These are phyloP conservation scores for Boletus mariae DNA, from an alignment of 1,284 basidiomycete species.

Conservation along the genomic window DNA sequence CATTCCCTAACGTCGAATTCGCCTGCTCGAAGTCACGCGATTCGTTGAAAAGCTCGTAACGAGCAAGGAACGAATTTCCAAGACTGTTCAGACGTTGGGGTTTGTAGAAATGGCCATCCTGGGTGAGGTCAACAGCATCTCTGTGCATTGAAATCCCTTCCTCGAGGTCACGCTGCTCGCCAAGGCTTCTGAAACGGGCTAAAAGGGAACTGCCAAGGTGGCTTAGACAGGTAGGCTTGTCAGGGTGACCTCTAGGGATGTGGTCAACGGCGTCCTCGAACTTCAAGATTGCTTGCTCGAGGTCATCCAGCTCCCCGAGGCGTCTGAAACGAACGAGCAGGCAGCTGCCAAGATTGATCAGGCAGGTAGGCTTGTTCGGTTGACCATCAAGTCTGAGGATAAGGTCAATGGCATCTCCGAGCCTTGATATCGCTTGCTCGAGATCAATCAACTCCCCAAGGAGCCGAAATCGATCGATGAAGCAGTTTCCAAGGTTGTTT, in stretches of 20 bases:
- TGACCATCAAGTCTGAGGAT: not conserved
- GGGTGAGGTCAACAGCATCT: not conserved
- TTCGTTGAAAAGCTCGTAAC: not conserved
- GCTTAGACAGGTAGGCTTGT: not conserved
- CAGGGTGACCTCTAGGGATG: not conserved
- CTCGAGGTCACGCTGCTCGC: conserved; percentile 3
- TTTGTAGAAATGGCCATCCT: not conserved
- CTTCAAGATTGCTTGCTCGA: conserved; percentile 7
- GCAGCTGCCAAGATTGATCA: not conserved
- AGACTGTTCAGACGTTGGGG: not conserved
- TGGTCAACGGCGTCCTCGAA: not conserved
- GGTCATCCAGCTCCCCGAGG: conserved; percentile 2
- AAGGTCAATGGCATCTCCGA: not conserved
- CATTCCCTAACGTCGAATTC: not conserved
- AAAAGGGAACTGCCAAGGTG: not conserved
- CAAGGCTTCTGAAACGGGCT: not conserved
- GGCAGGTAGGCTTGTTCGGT: not conserved
- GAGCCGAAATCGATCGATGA: not conserved
- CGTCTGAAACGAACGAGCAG: not conserved
- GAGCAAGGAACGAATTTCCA: not conserved
- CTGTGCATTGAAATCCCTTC: not conserved
- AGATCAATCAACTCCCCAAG: conserved; percentile 2
- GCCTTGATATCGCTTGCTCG: not conserved
- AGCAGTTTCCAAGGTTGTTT: not conserved
- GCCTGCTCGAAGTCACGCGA: conserved; percentile 1